Percentiles rank a stretch among this genome's conserved stretches.
Evolutionary conservation across 345 rosid genomes (phyloP).

Genomic region (Anastatica hierochuntica): DNA sequence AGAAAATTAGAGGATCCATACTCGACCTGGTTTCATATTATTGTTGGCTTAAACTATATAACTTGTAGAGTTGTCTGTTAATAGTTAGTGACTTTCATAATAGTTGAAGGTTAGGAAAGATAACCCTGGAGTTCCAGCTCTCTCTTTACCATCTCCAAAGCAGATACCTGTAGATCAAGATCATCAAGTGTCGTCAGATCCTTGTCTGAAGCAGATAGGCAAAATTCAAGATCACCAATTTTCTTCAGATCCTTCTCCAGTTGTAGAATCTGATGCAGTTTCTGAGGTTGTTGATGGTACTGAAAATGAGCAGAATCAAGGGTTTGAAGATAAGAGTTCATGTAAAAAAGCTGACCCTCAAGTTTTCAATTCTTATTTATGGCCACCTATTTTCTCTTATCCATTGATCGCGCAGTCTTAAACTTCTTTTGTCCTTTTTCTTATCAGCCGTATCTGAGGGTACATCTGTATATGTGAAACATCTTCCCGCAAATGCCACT

Average conservation of each 20-base stretch:
- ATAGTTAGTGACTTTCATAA: neutral
- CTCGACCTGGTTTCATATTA: neutral
- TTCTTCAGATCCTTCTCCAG: slow-evolving; percentile 13
- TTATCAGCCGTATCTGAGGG: slow-evolving; percentile 43
- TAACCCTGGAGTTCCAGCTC: slow-evolving; percentile 3
- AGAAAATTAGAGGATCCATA: neutral
- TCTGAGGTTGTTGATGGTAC: slow-evolving; percentile 1
- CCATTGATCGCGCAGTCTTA: neutral
- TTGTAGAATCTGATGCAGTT: slow-evolving; percentile 10
- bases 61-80: neutral
- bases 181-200: slow-evolving; percentile 6
- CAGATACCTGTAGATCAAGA: slow-evolving; percentile 6
- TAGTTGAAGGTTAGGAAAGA: slow-evolving; percentile 13
- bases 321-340: slow-evolving; percentile 33
- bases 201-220: neutral
- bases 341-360: neutral
- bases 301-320: slow-evolving; percentile 54
- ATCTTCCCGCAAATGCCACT: slow-evolving; percentile 58
- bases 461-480: slow-evolving; percentile 68
- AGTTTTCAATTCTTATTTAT: neutral
- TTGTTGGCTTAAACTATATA: neutral
- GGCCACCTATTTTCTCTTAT: neutral
- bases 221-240: neutral
- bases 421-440: neutral
- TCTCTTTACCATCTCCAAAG: slow-evolving; percentile 1